A percentile compares a stretch with the other conserved stretches of the same genome.
Conservation (phyloP, 257 asterid genomes). For the Nicotiana attenuata region DNA sequence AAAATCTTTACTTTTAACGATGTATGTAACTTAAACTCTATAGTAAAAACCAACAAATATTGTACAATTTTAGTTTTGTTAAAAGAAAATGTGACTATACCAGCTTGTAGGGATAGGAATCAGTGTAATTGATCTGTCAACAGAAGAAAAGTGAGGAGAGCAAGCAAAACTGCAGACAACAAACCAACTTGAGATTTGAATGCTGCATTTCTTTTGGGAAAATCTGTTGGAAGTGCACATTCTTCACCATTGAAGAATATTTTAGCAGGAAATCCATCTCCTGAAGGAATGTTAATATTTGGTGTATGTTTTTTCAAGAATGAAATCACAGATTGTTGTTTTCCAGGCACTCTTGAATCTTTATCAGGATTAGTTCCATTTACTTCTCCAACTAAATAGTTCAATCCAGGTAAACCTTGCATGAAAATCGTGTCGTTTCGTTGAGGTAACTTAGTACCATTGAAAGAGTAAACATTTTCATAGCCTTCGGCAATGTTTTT, state of each 20-base stretch:
- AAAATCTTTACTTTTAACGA: too few relatives aligned
- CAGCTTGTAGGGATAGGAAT: conserved; percentile 7
- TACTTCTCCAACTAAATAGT: conserved; percentile 65
- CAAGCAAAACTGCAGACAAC: conserved; percentile 32
- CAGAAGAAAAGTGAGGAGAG: conserved; percentile 34
- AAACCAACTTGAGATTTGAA: conserved; percentile 16
- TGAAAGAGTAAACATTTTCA: conserved; percentile 73
- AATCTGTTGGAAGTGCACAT: conserved; percentile 57
- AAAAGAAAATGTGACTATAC: conserved; percentile 1
- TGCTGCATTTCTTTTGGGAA: conserved; percentile 36
- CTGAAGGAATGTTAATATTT: conserved; percentile 28
- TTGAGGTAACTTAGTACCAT: conserved; percentile 44
- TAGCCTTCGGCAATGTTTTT: conserved; percentile 45
- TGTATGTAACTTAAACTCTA: too few relatives aligned
- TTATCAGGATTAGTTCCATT: conserved; percentile 65
- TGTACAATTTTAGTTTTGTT: background rate
- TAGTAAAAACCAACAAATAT: too few relatives aligned
- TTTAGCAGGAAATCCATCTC: conserved; percentile 89
- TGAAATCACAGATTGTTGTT: conserved; percentile 80
- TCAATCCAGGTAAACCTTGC: conserved; percentile 83
- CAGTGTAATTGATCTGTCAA: conserved; percentile 34
- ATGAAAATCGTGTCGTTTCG: conserved; percentile 51
- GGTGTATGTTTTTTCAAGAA: conserved; percentile 51
- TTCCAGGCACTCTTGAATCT: conserved; percentile 79
- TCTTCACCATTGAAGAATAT: conserved; percentile 87